Evolutionary conservation across 257 asterid genomes (phyloP).

Genomic region (Haberlea rhodopensis): DNA sequence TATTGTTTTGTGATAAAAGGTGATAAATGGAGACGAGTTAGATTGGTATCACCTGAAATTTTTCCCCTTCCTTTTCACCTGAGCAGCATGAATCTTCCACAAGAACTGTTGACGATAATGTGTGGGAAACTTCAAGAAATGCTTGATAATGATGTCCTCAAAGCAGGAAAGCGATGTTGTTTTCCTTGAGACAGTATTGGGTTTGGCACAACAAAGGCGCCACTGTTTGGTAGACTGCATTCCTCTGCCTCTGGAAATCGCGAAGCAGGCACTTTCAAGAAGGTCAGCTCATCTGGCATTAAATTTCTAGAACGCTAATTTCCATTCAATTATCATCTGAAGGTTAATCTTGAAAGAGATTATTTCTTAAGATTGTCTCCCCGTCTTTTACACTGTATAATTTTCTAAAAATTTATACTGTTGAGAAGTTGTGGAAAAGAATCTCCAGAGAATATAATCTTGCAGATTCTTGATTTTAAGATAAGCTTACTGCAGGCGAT

Average conservation of each 20-base stretch:
- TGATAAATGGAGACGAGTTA: constrained; percentile 1
- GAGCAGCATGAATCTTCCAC: constrained; percentile 86
- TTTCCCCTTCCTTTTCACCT: constrained; percentile 6
- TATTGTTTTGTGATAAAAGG: constrained; percentile 1
- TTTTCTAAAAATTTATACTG: not conserved
- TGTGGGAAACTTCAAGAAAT: constrained; percentile 98
- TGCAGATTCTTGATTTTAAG: not conserved
- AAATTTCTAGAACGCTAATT: constrained; percentile 10
- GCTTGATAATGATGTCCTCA: constrained; percentile 90
- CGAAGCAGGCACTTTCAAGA: constrained; percentile 93
- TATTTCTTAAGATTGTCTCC: not conserved
- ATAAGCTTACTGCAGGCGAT: constrained; percentile 58
- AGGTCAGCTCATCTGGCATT: constrained; percentile 46
- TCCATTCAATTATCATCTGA: not conserved
- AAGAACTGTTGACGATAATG: constrained; percentile 78
- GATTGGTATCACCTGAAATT: constrained; percentile 1
- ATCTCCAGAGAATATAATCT: not conserved
- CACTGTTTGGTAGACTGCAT: constrained; percentile 92
- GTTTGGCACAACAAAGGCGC: constrained; percentile 68
- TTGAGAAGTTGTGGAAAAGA: not conserved
- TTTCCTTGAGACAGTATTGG: constrained; percentile 89
- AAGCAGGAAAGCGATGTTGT: constrained; percentile 80
- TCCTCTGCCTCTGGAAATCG: constrained; percentile 74
- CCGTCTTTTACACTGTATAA: not conserved
- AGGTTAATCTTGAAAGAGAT: constrained; percentile 10